Base-by-base conservation (phyloP, 106 monocot species). In the Dendrobium huoshanense region DNA sequence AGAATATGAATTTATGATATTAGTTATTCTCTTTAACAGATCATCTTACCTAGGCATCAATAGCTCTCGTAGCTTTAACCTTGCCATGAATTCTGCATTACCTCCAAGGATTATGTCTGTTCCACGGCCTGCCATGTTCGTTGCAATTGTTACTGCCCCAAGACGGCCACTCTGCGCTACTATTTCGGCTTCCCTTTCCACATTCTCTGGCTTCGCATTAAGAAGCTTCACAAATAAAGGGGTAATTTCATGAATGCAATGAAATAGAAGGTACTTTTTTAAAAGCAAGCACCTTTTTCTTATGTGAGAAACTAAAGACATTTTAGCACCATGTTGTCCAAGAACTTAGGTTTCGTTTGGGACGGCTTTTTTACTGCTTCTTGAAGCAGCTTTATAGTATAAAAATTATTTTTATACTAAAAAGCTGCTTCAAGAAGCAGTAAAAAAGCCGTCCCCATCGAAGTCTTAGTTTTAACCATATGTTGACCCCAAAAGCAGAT, bases 71-170 rank as follows among this genome's bases (percentile, higher is more conserved):
- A 98, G 79, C 87, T 98, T 98, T 42, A 98, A 79, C 80, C 89
- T 92, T 73, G 92, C 94, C 91, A 98, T 98, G 77, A 98, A 98
- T 81, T 98, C 98, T 79, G 98, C 94, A 89, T 98, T 98, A 44
- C 98, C 98, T 47, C 98, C 98, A 77, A 98, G 90, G 75, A 98
- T 95, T 56, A 98, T 98, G 88, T 98, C 98, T 75, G 98, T 98
- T 70, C 98, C 98, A 80, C 98, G 90, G 10, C 98, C 98, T n/a
- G 98, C 98, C 98, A 98, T 98, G 86, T 98, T 98, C 4, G 98
- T 98, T 47, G 98, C 98, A 85, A 98, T 98, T 73, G 98, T 98
- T 77, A 98, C 98, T 48, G 89, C 92, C 48, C 98, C 91, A 75
- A 94, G 81, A 77, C 98, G 98, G 24, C 98, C 98, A 85, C 98